phyloP scores from a whole-genome alignment of 441 rosid genomes.

The Erodium trifolium region DNA sequence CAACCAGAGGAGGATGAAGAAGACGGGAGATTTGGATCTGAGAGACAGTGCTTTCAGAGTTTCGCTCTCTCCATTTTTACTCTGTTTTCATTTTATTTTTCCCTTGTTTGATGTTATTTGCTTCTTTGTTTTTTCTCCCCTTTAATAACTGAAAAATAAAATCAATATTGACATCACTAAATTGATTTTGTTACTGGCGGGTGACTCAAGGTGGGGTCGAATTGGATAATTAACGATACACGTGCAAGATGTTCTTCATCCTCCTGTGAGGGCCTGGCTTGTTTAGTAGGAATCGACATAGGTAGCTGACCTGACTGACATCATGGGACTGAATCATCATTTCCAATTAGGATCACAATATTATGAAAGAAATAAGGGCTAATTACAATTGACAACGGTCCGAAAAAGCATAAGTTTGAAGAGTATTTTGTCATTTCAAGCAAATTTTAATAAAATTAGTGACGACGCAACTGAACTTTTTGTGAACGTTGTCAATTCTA shows the following conservation, averaged over 20 bases:
- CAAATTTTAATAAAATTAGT: too few relatives aligned
- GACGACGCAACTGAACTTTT: too few relatives aligned
- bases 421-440: too few relatives aligned
- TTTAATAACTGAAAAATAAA: not conserved
- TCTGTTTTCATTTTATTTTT: not conserved
- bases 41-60: not conserved
- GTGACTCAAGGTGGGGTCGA: constrained; percentile 1
- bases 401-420: too few relatives aligned
- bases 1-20: not conserved
- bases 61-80: not conserved
- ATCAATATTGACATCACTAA: not conserved
- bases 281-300: too few relatives aligned
- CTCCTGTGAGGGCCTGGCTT: too few relatives aligned
- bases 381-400: too few relatives aligned
- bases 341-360: too few relatives aligned
- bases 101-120: not conserved
- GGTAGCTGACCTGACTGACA: too few relatives aligned
- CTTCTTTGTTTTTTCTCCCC: not conserved
- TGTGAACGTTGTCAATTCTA: too few relatives aligned
- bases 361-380: too few relatives aligned
- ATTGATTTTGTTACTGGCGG: not conserved
- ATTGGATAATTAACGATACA: not conserved
- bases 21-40: constrained; percentile 38
- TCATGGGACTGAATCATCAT: too few relatives aligned
- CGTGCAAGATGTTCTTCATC: not conserved